Base-by-base conservation (phyloP, 1,284 basidiomycete genomes). In the Pyrrhoderma lamaoense region DNA sequence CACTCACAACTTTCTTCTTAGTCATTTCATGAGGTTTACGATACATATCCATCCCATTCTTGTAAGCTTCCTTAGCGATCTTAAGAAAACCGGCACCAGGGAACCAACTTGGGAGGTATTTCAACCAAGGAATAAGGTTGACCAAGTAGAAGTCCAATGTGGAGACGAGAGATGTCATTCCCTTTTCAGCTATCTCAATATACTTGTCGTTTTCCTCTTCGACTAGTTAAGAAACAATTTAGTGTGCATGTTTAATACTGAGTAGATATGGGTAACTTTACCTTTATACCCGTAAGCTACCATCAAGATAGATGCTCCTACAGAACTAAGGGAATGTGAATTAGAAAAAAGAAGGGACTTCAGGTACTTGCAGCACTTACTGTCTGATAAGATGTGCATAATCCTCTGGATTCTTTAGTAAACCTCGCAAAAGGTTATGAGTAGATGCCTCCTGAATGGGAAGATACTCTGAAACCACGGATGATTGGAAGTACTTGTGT, bases 371-470 rank as follows among this genome's bases (percentile, higher is more conserved):
- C n/a, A n/a, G n/a, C n/a, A 53, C 61, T 8, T 53, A 64, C 65
- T 62, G 59, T 16, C 58, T 57, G 27, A 64, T 51, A 45, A 61
- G 58, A 8, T 56, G 56, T 50, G 54, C 52, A 46, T 62, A 58
- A n/a, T 56, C 57, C 21, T 62, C 59, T 0, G 64, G 62, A 9
- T 19, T 54, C 22, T 16, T 22, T 16, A 62, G 53, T 4, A 65
- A 47, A 2, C 56, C 57, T 8, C 52, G 34, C n/a, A 66, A 52
- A 14, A 65, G 56, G 3, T 46, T 46, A 13, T 46, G 45, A 19
- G 31, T 35, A 4, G 45, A 23, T 25, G 49, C 23, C 21, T 14
- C 35, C 16, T 49, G 47, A 9, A 49, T 21, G 8, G 34, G 31
- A 11, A 49, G 47, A 53, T 61, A 64, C 19, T 55, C 48, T 35